These are phyloP conservation scores for Neurospora hispaniola DNA, from an alignment of 495 filamentous ascomycete genomes.

Conservation along the genomic window DNA sequence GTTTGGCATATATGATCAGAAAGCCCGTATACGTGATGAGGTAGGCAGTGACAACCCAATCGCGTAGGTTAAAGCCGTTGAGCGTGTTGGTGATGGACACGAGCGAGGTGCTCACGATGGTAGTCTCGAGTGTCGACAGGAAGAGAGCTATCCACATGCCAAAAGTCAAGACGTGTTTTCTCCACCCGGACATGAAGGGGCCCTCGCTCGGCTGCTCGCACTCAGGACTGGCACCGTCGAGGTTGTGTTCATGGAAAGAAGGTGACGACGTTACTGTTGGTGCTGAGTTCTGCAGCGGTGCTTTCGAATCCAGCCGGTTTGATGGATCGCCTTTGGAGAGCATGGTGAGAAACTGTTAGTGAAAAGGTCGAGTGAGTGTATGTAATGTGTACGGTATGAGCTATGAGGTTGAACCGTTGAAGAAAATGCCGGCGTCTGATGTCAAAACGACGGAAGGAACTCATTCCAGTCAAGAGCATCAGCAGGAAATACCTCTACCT, in stretches of 20 bases:
- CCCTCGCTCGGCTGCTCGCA: not conserved
- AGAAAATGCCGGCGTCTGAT: not conserved
- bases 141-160: not conserved
- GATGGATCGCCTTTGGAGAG: not conserved
- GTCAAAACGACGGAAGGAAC: not conserved
- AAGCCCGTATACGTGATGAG: conserved; percentile 47
- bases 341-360: not conserved
- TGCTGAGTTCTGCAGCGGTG: not conserved
- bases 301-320: not conserved
- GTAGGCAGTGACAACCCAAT: conserved; percentile 49
- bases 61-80: conserved; percentile 34
- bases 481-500: not conserved
- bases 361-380: not conserved
- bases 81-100: conserved; percentile 45
- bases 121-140: conserved; percentile 40
- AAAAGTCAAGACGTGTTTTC: not conserved
- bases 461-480: not conserved
- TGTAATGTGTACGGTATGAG: not conserved
- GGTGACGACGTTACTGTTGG: not conserved
- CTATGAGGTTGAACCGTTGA: not conserved
- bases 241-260: not conserved
- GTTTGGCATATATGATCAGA: conserved; percentile 41
- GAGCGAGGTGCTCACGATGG: conserved; percentile 49
- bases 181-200: not conserved
- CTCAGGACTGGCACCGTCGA: not conserved